These are phyloP conservation scores for Venturia aucupariae DNA, from an alignment of 2,329 filamentous ascomycete species.

Conservation along the genomic window DNA sequence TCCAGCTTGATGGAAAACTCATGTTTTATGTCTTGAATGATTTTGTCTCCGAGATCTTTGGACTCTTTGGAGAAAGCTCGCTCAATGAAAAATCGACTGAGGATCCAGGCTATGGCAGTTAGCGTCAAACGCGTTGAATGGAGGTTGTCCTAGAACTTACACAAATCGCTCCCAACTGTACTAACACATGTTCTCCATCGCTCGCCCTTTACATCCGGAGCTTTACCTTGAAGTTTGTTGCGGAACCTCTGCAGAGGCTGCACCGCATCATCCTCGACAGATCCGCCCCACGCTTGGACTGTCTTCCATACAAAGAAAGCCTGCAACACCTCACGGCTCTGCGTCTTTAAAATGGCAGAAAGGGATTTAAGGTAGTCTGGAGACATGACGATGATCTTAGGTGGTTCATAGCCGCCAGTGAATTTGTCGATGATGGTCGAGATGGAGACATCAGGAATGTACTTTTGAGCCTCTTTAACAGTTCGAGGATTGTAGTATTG, in stretches of 20 bases:
- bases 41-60: constrained; percentile 57
- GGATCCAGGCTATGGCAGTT: constrained; percentile 43
- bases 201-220: constrained; percentile 52
- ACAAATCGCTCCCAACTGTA: constrained; percentile 48
- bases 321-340: constrained; percentile 47
- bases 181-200: constrained; percentile 57
- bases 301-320: constrained; percentile 58
- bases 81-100: constrained; percentile 63
- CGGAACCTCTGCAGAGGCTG: constrained; percentile 51
- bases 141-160: constrained; percentile 19
- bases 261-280: constrained; percentile 51
- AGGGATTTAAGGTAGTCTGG: constrained; percentile 53
- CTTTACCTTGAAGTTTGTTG: constrained; percentile 53
- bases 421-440: constrained; percentile 43
- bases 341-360: constrained; percentile 45
- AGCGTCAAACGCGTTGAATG: not conserved
- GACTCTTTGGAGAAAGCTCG: constrained; percentile 58
- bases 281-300: constrained; percentile 43
- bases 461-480: constrained; percentile 44
- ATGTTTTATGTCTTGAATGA: constrained; percentile 62
- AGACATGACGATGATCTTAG: constrained; percentile 49
- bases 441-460: constrained; percentile 50
- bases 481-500: constrained; percentile 58
- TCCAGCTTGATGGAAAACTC: constrained; percentile 54
- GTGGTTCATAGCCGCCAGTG: constrained; percentile 38